Evolutionary conservation across 225 moss, liverwort and hornwort genomes (phyloP).

Genomic region (Marchantia polymorpha): DNA sequence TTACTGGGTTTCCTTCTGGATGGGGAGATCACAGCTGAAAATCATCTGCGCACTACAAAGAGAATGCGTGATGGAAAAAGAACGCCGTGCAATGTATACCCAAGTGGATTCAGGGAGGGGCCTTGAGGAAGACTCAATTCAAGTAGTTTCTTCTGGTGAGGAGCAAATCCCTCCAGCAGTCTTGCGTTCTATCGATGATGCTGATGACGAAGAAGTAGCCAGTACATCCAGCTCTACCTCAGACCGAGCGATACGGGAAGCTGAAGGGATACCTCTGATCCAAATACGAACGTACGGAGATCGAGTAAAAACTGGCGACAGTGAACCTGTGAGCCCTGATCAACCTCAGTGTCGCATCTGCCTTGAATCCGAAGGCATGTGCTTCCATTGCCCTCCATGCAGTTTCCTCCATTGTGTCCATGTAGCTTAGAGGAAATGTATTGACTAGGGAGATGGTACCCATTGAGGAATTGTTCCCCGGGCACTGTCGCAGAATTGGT

Average conservation of each 20-base stretch:
- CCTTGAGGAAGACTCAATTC: constrained; percentile 13
- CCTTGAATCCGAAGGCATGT: constrained; percentile 69
- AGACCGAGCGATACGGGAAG: constrained; percentile 15
- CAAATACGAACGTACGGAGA: constrained; percentile 41
- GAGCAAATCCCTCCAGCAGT: constrained; percentile 10
- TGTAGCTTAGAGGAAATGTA: not conserved
- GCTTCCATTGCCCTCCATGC: not conserved
- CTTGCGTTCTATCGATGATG: constrained; percentile 1
- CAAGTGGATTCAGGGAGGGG: constrained; percentile 24
- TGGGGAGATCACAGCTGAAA: not conserved
- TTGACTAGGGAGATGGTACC: not conserved
- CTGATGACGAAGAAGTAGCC: constrained; percentile 25
- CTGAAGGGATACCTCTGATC: constrained; percentile 66
- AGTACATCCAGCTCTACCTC: constrained; percentile 23
- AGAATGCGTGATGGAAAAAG: constrained; percentile 15
- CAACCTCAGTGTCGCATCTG: constrained; percentile 86
- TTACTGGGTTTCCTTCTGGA: not conserved
- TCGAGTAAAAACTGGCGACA: constrained; percentile 45
- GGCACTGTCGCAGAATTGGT: not conserved
- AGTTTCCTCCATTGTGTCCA: not conserved
- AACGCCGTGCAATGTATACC: constrained; percentile 23
- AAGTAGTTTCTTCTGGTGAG: constrained; percentile 8
- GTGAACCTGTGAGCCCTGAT: constrained; percentile 54
- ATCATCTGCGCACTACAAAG: not conserved
- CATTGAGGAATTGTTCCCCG: not conserved